Evolutionary conservation across 306 rosid genomes (phyloP), one percentile per base, ranked within the genome.

Genomic region (Vigna trinervia): DNA sequence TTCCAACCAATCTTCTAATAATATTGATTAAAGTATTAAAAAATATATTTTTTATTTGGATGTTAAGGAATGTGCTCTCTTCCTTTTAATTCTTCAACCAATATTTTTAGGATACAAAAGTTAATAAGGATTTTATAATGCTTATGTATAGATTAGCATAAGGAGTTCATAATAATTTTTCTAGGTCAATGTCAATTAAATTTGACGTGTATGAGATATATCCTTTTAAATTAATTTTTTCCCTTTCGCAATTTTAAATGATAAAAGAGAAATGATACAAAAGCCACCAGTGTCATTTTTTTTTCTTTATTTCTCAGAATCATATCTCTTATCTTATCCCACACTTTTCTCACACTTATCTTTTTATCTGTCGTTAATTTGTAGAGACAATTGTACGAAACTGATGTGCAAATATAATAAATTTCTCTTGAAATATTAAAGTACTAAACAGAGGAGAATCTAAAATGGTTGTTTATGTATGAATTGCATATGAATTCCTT

Each of bases 401-500:
- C 5, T 12, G 38, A 58, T 5, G 36, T 58, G 63, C 38, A 58
- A 58, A 56, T 22, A 56, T 22, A 56, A 22, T 22, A 10, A 54
- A 19, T 54, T 1, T 56, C 8, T 32, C 13, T 39, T 52, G 43
- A 61, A 78, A 48, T 79, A 71, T 72, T 61, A 72, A 41, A 8
- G 11, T 62, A 72, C 5, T n/a, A 39, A n/a, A 72, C 12, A 79
- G 43, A 22, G 0, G 69, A 46, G 75, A 54, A 80, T 74, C 77
- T 59, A 19, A 78, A 20, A 54, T 17, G 32, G 11, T 54, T 75
- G 5, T 47, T 36, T 5, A 51, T 39, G 39, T 50, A 45, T 46
- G 63, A 75, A 52, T 47, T 48, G 82, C 79, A 71, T 64, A 65
- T 20, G 82, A 73, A 70, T 64, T 74, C 63, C 56, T 81, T 39